phyloP scores from a whole-genome alignment of 768 basidiomycete genomes.

The Lactarius sanguifluus region DNA sequence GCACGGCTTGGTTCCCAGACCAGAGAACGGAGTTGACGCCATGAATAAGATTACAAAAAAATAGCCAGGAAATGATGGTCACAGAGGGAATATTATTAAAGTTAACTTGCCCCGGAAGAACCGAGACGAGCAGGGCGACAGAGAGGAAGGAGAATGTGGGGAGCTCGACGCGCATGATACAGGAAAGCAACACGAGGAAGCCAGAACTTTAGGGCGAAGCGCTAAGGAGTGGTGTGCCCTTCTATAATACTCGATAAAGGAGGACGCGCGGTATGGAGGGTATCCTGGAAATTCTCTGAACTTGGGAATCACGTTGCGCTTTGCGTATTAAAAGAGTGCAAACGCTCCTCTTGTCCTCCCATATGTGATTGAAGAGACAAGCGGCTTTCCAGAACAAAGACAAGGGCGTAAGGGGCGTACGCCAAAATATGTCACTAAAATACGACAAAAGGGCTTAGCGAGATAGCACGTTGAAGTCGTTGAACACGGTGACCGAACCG shows the following conservation, averaged over 20 bases:
- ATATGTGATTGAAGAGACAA: slow-evolving; percentile 11
- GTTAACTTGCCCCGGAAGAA: slow-evolving; percentile 27
- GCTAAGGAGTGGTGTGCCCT: not conserved
- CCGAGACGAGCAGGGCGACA: slow-evolving; percentile 13
- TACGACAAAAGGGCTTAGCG: slow-evolving; percentile 1
- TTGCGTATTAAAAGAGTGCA: slow-evolving; percentile 3
- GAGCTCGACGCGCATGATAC: slow-evolving; percentile 26
- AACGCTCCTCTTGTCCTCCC: not conserved
- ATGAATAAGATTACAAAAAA: slow-evolving; percentile 33
- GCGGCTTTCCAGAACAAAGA: slow-evolving; percentile 25
- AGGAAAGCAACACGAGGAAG: not conserved
- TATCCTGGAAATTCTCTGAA: slow-evolving; percentile 3
- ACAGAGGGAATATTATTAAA: slow-evolving; percentile 25
- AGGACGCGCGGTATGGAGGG: slow-evolving; percentile 2
- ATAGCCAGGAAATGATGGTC: slow-evolving; percentile 31
- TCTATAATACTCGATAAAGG: slow-evolving; percentile 1
- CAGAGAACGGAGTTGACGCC: slow-evolving; percentile 38
- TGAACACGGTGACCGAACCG: not conserved
- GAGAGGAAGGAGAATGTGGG: slow-evolving; percentile 28
- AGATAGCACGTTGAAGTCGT: slow-evolving; percentile 1
- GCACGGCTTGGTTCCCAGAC: slow-evolving; percentile 34
- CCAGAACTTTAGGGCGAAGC: slow-evolving; percentile 17
- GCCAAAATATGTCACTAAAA: not conserved
- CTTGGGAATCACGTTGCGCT: slow-evolving; percentile 1
- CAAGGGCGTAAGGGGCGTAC: slow-evolving; percentile 12